Percentiles rank a stretch among this genome's conserved stretches.
These are phyloP conservation scores for Taphrina betulina DNA, from an alignment of 1,139 yeast genomes.

Conservation along the genomic window DNA sequence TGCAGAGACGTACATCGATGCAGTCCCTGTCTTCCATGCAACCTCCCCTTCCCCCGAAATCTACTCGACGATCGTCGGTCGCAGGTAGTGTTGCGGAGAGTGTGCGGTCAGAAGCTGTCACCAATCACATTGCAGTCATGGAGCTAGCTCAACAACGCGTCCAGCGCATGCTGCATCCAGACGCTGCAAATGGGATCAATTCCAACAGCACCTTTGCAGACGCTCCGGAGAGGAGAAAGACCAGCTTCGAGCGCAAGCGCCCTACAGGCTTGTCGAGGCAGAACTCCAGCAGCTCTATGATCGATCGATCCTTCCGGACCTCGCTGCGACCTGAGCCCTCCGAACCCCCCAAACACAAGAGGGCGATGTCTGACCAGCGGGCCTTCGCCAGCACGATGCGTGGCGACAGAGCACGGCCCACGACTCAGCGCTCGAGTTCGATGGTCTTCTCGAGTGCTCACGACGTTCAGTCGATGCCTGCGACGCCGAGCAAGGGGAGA, in stretches of 20 bases:
- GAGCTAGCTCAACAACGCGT: slow-evolving; percentile 24
- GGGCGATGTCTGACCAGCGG: slow-evolving; percentile 23
- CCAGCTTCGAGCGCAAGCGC: slow-evolving; percentile 25
- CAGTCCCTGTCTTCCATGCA: slow-evolving; percentile 20
- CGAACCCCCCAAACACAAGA: slow-evolving; percentile 1
- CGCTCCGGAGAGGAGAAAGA: slow-evolving; percentile 19
- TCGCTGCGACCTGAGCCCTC: slow-evolving; percentile 17
- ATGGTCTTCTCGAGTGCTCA: neutral
- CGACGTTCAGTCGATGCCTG: slow-evolving; percentile 15
- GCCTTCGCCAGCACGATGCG: slow-evolving; percentile 17
- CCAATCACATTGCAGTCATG: slow-evolving; percentile 28
- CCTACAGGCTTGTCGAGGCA: slow-evolving; percentile 14
- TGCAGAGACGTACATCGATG: slow-evolving; percentile 25
- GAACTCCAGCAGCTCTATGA: slow-evolving; percentile 24
- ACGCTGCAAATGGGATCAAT: neutral
- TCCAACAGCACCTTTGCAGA: slow-evolving; percentile 2
- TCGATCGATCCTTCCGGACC: slow-evolving; percentile 22
- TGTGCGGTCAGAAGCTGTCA: slow-evolving; percentile 21
- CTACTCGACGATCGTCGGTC: slow-evolving; percentile 9
- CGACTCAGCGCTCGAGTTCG: slow-evolving; percentile 11
- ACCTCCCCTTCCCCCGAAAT: slow-evolving; percentile 23
- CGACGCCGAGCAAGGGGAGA: slow-evolving; percentile 22
- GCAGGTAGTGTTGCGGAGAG: slow-evolving; percentile 28
- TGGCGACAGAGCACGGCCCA: slow-evolving; percentile 1
- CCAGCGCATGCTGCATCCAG: slow-evolving; percentile 24